Conservation (phyloP, 257 asterid genomes). For the Leptodermis oblonga region DNA sequence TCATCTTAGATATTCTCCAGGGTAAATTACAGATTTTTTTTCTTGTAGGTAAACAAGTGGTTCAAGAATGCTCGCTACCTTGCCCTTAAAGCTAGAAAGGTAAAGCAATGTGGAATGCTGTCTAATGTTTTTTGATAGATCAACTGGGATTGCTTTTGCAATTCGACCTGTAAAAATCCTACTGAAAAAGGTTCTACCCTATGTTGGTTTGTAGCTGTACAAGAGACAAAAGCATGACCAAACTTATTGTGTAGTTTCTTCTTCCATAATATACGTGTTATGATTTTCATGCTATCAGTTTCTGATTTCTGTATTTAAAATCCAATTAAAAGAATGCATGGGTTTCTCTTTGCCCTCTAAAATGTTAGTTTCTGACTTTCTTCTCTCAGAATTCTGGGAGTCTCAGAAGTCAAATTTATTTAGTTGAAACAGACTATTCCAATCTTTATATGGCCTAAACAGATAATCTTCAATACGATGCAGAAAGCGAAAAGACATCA, state of each 20-base stretch:
- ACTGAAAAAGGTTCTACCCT: neutral
- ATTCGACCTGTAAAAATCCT: neutral
- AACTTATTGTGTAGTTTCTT: neutral
- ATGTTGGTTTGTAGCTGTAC: neutral
- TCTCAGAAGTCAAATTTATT: neutral
- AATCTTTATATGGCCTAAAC: neutral
- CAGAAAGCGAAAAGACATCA: slow-evolving; percentile 28
- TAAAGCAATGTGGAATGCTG: slow-evolving; percentile 26
- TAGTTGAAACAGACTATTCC: neutral
- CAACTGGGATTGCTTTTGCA: neutral
- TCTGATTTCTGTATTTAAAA: neutral
- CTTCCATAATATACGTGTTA: neutral
- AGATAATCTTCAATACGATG: slow-evolving; percentile 16
- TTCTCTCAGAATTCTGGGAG: neutral
- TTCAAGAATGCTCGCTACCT: slow-evolving; percentile 96
- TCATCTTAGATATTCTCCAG: neutral
- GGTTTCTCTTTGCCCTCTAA: neutral
- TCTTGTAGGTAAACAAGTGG: slow-evolving; percentile 92
- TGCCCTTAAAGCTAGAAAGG: slow-evolving; percentile 93
- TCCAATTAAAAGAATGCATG: neutral
- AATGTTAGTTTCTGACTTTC: neutral
- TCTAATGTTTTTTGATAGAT: slow-evolving; percentile 3
- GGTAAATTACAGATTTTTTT: neutral
- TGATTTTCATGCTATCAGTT: neutral
- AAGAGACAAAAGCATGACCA: neutral